Evolutionary conservation across 352 stramenopile genomes (phyloP).

Genomic region (Halophytophthora batemanensis): DNA sequence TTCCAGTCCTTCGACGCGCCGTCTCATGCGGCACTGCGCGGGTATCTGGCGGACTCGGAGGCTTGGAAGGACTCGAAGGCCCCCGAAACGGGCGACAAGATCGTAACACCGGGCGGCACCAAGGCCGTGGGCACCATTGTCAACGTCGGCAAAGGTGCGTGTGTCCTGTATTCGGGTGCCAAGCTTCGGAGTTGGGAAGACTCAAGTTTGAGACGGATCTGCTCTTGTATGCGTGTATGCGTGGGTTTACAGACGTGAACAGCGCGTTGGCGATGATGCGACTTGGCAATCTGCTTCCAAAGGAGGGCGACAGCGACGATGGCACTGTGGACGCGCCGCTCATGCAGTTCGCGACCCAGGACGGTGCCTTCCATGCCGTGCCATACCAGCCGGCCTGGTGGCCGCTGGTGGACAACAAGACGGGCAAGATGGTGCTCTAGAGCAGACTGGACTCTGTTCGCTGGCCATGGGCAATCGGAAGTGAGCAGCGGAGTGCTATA

Average conservation of each 20-base stretch:
- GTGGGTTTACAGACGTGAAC: too few relatives aligned
- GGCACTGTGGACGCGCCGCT: conserved; percentile 22
- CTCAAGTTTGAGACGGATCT: too few relatives aligned
- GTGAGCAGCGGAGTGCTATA: too few relatives aligned
- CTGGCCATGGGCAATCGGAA: too few relatives aligned
- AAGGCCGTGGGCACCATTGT: conserved; percentile 66
- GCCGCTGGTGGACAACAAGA: conserved; percentile 60
- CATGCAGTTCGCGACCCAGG: conserved; percentile 63
- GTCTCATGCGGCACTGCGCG: conserved; percentile 33
- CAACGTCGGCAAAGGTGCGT: conserved; percentile 36
- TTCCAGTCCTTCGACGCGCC: conserved; percentile 59
- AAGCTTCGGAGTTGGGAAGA: too few relatives aligned
- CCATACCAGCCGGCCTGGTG: conserved; percentile 80
- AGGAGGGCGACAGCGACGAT: conserved; percentile 31
- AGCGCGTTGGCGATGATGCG: conserved; percentile 76
- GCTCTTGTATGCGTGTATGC: too few relatives aligned
- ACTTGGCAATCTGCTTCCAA: conserved; percentile 57
- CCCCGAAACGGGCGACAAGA: conserved; percentile 39
- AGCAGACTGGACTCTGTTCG: too few relatives aligned
- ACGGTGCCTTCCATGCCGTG: conserved; percentile 64
- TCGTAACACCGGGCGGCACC: conserved; percentile 48
- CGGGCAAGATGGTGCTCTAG: conserved; percentile 74
- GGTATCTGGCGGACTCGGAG: conserved; percentile 38
- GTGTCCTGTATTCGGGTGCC: too few relatives aligned
- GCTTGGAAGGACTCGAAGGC: conserved; percentile 19